A percentile compares a stretch with the other conserved stretches of the same genome.
Conservation (phyloP, 164 flowering plant genomes). For the Tetrastigma voinierianum region DNA sequence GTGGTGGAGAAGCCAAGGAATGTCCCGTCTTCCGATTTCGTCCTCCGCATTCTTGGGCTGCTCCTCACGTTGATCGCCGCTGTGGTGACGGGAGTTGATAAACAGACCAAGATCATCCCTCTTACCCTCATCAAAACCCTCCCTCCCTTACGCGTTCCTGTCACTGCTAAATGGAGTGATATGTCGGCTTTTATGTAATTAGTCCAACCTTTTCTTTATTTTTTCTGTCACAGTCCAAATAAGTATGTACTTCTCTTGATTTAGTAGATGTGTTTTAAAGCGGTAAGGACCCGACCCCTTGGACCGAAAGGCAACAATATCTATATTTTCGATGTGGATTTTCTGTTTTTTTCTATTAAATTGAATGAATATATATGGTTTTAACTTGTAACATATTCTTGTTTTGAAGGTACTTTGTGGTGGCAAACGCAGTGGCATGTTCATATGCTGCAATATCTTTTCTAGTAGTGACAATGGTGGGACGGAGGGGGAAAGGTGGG, state of each 20-base stretch:
- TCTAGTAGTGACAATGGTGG: slow-evolving; percentile 7
- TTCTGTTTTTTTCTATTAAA: background rate
- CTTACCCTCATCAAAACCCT: slow-evolving; percentile 7
- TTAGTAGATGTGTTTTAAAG: too few species aligned
- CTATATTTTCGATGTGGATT: too few species aligned
- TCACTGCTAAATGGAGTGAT: slow-evolving; percentile 41
- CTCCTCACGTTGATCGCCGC: slow-evolving; percentile 22
- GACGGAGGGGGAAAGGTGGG: background rate
- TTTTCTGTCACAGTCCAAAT: too few species aligned
- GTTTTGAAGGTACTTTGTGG: slow-evolving; percentile 36
- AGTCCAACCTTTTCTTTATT: background rate
- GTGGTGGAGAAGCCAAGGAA: slow-evolving; percentile 22
- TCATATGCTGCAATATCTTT: slow-evolving; percentile 39
- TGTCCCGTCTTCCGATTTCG: slow-evolving; percentile 14
- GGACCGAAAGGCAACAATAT: too few species aligned
- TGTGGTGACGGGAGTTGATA: slow-evolving; percentile 18
- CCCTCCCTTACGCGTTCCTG: slow-evolving; percentile 25
- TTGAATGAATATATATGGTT: background rate
- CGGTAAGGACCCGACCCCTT: too few species aligned
- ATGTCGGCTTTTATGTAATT: slow-evolving; percentile 39
- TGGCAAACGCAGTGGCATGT: slow-evolving; percentile 41
- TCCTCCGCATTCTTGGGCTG: slow-evolving; percentile 23
- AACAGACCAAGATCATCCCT: slow-evolving; percentile 25
- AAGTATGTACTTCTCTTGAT: background rate
- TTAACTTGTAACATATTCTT: background rate